Base-by-base conservation (phyloP, 257 asterid species). In the Fraxinus americana region DNA sequence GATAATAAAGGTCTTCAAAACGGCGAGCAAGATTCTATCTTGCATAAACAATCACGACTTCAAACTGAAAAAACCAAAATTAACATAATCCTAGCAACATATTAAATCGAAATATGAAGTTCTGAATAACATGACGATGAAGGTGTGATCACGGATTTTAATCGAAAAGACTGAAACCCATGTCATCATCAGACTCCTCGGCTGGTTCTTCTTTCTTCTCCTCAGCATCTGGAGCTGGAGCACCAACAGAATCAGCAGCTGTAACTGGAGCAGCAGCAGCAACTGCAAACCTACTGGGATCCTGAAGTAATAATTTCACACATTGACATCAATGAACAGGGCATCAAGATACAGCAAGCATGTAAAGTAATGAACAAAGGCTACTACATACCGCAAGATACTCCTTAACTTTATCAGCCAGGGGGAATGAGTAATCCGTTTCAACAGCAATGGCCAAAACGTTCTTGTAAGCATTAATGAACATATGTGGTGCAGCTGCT, bases 341-440 rank as follows among this genome's bases (percentile, higher is more conserved):
- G 45, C 48, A 10, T 41, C 14, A 10, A 41, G 48, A 11, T 9
- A 41, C 13, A 41, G 14, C 16, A 41, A 41, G 48, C 48, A 41
- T 41, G 48, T 41, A 41, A 41, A 41, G 11, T 41, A 10, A 41
- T 41, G 48, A 39, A 39, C 2, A 5, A 9, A 9, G 17, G 30
- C 52, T 21, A 39, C 6, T 43, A 39, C 35, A 43, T 27, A 74
- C 76, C 79, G 68, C 59, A 13, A 80, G 75, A 21, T 74, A 80
- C 36, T 80, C 79, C 67, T 80, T 80, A 10, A 80, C 75, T 57
- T 74, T 43, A 39, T 80, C 83, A 36, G 83, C 83, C 35, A 48
- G 67, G 27, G 75, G 65, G 71, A 74, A 80, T 35, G 76, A 73
- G 45, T 79, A 79, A 9, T 79, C 79, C 1, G 63, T 73, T 59